Evolutionary conservation across 805 yeast species (phyloP).

Genomic region (Pichia insulana): DNA sequence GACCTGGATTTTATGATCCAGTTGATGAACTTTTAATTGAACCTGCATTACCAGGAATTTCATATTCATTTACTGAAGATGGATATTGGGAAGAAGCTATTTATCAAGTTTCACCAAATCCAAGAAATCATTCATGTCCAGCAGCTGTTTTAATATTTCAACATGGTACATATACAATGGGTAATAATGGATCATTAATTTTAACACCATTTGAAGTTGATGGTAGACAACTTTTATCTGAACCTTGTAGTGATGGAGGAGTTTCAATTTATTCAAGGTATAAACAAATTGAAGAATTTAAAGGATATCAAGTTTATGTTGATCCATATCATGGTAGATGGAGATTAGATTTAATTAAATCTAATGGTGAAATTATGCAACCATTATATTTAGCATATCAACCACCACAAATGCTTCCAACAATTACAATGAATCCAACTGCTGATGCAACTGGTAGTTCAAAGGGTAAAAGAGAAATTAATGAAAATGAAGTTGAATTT

Average conservation of each 20-base stretch:
- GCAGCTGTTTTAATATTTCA: constrained; percentile 75
- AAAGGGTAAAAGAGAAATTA: constrained; percentile 10
- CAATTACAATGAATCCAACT: constrained; percentile 84
- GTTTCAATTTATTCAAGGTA: constrained; percentile 63
- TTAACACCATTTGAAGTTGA: constrained; percentile 76
- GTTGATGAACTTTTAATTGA: constrained; percentile 89
- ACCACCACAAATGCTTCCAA: constrained; percentile 96
- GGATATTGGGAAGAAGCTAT: constrained; percentile 87
- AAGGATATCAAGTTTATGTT: constrained; percentile 48
- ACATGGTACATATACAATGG: constrained; percentile 72
- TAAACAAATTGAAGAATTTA: constrained; percentile 53
- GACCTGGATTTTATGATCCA: constrained; percentile 94
- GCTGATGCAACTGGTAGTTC: constrained; percentile 17
- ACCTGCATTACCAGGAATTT: constrained; percentile 92
- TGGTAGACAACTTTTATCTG: constrained; percentile 83
- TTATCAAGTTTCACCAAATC: constrained; percentile 67
- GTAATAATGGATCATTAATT: constrained; percentile 56
- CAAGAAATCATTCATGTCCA: constrained; percentile 74
- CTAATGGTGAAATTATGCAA: constrained; percentile 71
- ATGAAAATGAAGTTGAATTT: neutral
- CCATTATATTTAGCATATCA: constrained; percentile 87
- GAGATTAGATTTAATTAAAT: constrained; percentile 63
- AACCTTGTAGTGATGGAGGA: constrained; percentile 69
- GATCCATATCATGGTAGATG: constrained; percentile 82
- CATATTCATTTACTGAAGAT: constrained; percentile 87